Percentiles rank a stretch among this genome's conserved stretches.
phyloP scores from a whole-genome alignment of 148 eudicot genomes.

The Vaccinium corymbosum region DNA sequence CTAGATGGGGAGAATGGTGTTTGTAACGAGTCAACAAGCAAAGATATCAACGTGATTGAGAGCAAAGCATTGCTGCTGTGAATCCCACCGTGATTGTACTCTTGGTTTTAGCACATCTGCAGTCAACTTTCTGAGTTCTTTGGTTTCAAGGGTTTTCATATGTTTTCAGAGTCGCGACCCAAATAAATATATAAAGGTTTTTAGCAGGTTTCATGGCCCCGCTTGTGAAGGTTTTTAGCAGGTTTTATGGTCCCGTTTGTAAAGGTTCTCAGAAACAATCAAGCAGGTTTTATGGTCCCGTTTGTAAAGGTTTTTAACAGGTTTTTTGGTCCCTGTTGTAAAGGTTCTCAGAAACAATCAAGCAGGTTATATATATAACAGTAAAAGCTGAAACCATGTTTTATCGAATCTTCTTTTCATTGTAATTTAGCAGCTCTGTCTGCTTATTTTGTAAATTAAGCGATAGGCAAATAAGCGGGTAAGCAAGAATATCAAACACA shows the following conservation, averaged over 20 bases:
- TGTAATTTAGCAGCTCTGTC: neutral
- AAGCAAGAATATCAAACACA: neutral
- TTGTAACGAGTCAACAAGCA: neutral
- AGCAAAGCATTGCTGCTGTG: neutral
- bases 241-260: too few relatives aligned
- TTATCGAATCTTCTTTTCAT: neutral
- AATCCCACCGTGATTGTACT: neutral
- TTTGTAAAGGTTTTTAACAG: neutral
- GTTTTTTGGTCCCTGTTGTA: too few relatives aligned
- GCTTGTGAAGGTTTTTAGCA: too few relatives aligned
- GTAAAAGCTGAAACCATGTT: too few relatives aligned
- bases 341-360: too few relatives aligned
- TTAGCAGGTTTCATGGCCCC: too few relatives aligned
- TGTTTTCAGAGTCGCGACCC: neutral
- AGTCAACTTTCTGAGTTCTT: too few relatives aligned
- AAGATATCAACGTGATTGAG: neutral
- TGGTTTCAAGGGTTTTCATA: too few relatives aligned
- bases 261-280: too few relatives aligned
- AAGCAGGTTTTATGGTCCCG: neutral
- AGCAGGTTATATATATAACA: too few relatives aligned
- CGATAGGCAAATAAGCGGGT: neutral
- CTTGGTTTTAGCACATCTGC: neutral
- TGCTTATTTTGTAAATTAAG: neutral
- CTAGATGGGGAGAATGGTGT: constrained; percentile 20
- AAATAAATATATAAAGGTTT: too few relatives aligned